Evolutionary conservation across 108 stramenopile genomes (phyloP).

Genomic region (Parmales sp.): DNA sequence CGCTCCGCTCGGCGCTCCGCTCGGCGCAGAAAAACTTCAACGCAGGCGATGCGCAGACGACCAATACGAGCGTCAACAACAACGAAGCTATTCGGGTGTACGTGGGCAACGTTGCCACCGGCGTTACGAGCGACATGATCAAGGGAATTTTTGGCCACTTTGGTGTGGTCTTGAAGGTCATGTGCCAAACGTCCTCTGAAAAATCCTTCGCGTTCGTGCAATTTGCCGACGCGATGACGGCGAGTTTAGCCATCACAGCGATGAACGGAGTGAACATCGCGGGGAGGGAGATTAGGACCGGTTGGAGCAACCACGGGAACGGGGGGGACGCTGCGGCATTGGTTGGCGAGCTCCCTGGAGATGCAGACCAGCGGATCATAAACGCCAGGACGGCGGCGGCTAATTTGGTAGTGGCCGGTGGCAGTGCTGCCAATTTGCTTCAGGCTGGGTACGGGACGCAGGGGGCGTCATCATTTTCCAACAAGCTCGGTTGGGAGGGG

Average conservation of each 20-base stretch:
- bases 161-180: constrained; percentile 55
- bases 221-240: constrained; percentile 59
- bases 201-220: constrained; percentile 60
- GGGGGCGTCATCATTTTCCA: too few relatives aligned
- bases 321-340: constrained; percentile 40
- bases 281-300: constrained; percentile 17
- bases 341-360: constrained; percentile 54
- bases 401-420: neutral
- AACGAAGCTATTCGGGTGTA: constrained; percentile 54
- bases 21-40: too few relatives aligned
- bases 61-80: neutral
- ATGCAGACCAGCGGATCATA: constrained; percentile 50
- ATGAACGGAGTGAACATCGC: constrained; percentile 64
- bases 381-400: constrained; percentile 25
- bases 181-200: constrained; percentile 29
- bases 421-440: too few relatives aligned
- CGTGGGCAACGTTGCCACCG: constrained; percentile 58
- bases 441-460: too few relatives aligned
- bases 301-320: neutral
- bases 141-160: constrained; percentile 64
- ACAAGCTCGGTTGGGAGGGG: neutral
- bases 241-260: constrained; percentile 73
- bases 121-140: constrained; percentile 56
- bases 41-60: neutral
- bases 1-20: too few relatives aligned